Base-by-base conservation (phyloP, 2,329 filamentous ascomycete species). In the Pestalotiopsis sp. region DNA sequence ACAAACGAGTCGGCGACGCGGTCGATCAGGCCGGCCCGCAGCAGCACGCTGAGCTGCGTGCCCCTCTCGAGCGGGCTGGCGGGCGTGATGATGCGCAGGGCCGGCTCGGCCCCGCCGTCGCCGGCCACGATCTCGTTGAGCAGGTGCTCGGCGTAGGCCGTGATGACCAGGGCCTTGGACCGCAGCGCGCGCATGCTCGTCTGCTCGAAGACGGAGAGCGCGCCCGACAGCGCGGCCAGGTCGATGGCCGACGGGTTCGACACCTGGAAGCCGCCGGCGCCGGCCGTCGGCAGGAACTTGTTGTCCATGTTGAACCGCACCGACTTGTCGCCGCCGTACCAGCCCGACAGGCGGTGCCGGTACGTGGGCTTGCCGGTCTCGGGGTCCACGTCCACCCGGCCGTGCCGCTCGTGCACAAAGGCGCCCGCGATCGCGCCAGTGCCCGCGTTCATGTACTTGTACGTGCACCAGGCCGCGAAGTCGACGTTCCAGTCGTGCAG, bases 401-500 rank as follows among this genome's bases (percentile, higher is more conserved):
- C 89, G 76, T 97, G 91, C 52, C 82, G 84, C 75, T 93, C 88
- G 78, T 97, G 93, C 9, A 97, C 91, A 72, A 94, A 97, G 0
- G 91, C 83, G 0, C 91, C 94, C 1, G 88, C 93, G 70, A 97
- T 97, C 17, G 90, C 86, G 3, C 94, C 94, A 0, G 94, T 93
- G 0, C 94, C 94, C 30, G 90, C 89, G 76, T 97, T 97, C 77
- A 97, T 87, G 81, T 97, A 97, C 81, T 97, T 97, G 85, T 97
- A 97, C 20, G 91, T 94, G 80, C 94, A 97, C 94, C 94, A 97
- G 66, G 88, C 92, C 17, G 94, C 94, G 74, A 97, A 97, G 78
- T 97, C 94, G 40, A 97, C 93, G 72, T 92, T 86, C 94, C 94
- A 97, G 73, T 95, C 92, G 78, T 97, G 94, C 22, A 97, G 84